Conservation (phyloP, 257 asterid genomes). For the Fraxinus americana region DNA sequence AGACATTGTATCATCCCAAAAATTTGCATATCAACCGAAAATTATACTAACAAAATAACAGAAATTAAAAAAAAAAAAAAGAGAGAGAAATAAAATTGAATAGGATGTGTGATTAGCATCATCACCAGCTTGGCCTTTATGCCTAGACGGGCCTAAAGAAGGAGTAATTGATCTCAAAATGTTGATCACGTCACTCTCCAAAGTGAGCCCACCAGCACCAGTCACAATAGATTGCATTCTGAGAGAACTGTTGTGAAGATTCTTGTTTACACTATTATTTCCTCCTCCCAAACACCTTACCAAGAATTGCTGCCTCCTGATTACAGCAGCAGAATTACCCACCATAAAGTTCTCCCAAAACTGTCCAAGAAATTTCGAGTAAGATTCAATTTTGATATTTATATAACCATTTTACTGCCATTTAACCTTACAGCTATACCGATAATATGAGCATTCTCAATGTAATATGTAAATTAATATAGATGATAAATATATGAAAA, state of each 20-base stretch:
- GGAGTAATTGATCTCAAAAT: constrained; percentile 85
- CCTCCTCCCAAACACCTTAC: constrained; percentile 70
- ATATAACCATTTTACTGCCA: not conserved
- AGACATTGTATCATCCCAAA: not conserved
- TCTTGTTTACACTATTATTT: constrained; percentile 30
- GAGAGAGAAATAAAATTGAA: not conserved
- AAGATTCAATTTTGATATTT: not conserved
- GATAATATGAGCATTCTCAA: no score
- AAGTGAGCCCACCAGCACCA: constrained; percentile 42
- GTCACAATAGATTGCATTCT: constrained; percentile 66
- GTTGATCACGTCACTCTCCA: constrained; percentile 68
- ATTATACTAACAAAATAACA: not conserved
- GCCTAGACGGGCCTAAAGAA: constrained; percentile 63
- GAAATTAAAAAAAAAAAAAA: not conserved
- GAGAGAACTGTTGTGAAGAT: constrained; percentile 27
- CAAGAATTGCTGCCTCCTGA: constrained; percentile 73
- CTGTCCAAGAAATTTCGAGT: constrained; percentile 16
- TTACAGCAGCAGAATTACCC: constrained; percentile 49
- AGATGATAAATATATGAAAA: not conserved
- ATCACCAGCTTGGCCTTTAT: constrained; percentile 99
- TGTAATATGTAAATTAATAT: no score
- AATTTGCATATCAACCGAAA: constrained; percentile 6
- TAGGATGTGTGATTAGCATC: not conserved
- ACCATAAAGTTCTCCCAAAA: constrained; percentile 50
- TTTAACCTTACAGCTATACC: not conserved